Base-by-base conservation (phyloP, 495 filamentous ascomycete species). In the Lasiosphaeris hirsuta region DNA sequence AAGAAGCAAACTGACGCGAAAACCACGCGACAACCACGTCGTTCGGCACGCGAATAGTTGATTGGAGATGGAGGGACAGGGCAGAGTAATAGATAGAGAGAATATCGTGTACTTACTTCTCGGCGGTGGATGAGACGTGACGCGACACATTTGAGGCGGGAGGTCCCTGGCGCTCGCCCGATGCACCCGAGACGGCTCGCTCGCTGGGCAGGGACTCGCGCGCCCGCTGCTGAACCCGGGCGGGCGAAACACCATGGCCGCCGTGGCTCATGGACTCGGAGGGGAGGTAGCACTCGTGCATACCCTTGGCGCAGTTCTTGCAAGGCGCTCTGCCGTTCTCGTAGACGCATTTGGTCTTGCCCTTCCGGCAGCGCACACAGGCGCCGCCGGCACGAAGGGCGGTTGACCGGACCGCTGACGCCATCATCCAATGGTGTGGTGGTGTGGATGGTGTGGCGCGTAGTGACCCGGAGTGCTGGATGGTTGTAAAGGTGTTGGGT, bases 271-370 rank as follows among this genome's bases (percentile, higher is more conserved):
- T 75, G 17, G 70, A 72, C 67, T 80, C 77, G 10, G 76, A 79
- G 15, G 77, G 77, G 3, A 80, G 66, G 62, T 80, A 80, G 62
- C 77, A 80, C 50, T 80, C 77, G 61, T 80, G 77, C 70, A 79
- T 69, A 51, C 77, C 77, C 60, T 80, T 80, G n/a, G 77, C 74
- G 62, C 77, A 80, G 64, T 80, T 80, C 61, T 75, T 74, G 65
- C 77, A 80, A 15, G 77, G 77, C 13, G 77, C 75, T 39, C 75
- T 59, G 45, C 77, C 77, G 59, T 75, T 79, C 46, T 79, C 76
- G 68, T 80, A 80, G 55, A 80, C 76, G 48, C 77, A 80, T 41
- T 79, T 79, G 14, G 77, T 80, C 62, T 80, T 80, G 69, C 77
- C 77, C 63, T 79, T 80, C 56, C 77, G 77, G 67, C 77, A 80